Conservation (phyloP, 1,284 basidiomycete species). For the Tilletiaria anomala region DNA sequence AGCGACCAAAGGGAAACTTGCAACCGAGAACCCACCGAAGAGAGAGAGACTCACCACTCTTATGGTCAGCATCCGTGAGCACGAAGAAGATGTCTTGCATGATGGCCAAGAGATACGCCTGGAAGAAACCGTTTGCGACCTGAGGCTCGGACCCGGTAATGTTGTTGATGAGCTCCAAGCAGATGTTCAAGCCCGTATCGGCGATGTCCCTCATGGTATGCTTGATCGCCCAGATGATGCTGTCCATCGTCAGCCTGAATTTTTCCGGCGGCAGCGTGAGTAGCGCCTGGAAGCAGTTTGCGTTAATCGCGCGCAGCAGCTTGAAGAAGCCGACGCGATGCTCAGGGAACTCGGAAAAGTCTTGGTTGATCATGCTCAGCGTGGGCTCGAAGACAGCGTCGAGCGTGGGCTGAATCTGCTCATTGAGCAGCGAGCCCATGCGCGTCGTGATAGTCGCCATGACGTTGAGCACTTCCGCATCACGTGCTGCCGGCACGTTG, state of each 20-base stretch:
- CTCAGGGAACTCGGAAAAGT: constrained; percentile 94
- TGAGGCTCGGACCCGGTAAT: constrained; percentile 66
- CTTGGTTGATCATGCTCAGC: constrained; percentile 95
- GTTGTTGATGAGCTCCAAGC: constrained; percentile 88
- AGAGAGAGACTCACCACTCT: constrained; percentile 54
- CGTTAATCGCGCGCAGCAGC: constrained; percentile 79
- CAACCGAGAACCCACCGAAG: no score
- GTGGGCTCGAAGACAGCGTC: constrained; percentile 98
- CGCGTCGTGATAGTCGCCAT: constrained; percentile 80
- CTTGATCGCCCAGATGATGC: constrained; percentile 98
- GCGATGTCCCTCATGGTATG: constrained; percentile 99
- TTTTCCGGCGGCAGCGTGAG: constrained; percentile 73
- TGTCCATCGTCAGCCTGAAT: constrained; percentile 97
- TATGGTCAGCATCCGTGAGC: constrained; percentile 93
- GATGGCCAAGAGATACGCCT: constrained; percentile 81
- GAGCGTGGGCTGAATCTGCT: constrained; percentile 88
- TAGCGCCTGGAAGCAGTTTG: constrained; percentile 91
- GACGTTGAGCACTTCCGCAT: constrained; percentile 93
- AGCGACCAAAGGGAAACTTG: no score
- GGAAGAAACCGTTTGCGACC: constrained; percentile 70
- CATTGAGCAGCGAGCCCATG: constrained; percentile 49
- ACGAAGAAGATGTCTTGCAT: constrained; percentile 96
- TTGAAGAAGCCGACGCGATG: constrained; percentile 97
- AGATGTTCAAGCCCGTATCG: constrained; percentile 69
- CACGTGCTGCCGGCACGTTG: constrained; percentile 82